Evolutionary conservation across 2,329 filamentous ascomycete genomes (phyloP).

Genomic region (Ceratocystis colombiana): DNA sequence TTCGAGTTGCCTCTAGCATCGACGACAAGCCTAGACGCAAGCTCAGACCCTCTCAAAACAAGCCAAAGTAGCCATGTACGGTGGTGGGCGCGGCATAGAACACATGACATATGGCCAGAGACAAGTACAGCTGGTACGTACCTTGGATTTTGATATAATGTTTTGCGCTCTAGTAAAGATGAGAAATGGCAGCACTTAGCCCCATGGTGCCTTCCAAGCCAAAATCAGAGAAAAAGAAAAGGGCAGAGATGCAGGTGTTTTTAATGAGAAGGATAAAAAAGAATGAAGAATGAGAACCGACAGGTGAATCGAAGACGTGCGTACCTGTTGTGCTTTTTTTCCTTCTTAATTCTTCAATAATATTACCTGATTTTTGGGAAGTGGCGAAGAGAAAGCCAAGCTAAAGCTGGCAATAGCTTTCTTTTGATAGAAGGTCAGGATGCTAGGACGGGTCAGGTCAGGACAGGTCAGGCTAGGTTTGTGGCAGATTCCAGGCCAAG

Average conservation of each 20-base stretch:
- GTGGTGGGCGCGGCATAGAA: no score
- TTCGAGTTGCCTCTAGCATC: background rate
- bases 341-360: background rate
- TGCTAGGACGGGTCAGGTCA: no score
- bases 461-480: no score
- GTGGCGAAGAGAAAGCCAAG: conserved; percentile 5
- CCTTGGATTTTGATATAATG: background rate
- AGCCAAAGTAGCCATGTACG: no score
- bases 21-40: background rate
- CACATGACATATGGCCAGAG: no score
- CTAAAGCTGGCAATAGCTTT: conserved; percentile 14
- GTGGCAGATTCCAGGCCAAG: background rate
- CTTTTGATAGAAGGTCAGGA: background rate
- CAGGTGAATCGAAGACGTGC: conserved; percentile 1
- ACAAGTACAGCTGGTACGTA: background rate
- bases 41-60: background rate
- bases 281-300: background rate
- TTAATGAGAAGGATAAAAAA: background rate
- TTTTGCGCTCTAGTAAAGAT: conserved; percentile 21
- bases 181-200: conserved; percentile 20
- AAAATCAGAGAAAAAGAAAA: background rate
- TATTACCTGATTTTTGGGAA: background rate
- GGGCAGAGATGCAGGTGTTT: background rate
- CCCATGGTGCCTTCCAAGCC: conserved; percentile 21
- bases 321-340: background rate